Evolutionary conservation across 352 stramenopile genomes (phyloP).

Genomic region (Globisporangium spiculum): DNA sequence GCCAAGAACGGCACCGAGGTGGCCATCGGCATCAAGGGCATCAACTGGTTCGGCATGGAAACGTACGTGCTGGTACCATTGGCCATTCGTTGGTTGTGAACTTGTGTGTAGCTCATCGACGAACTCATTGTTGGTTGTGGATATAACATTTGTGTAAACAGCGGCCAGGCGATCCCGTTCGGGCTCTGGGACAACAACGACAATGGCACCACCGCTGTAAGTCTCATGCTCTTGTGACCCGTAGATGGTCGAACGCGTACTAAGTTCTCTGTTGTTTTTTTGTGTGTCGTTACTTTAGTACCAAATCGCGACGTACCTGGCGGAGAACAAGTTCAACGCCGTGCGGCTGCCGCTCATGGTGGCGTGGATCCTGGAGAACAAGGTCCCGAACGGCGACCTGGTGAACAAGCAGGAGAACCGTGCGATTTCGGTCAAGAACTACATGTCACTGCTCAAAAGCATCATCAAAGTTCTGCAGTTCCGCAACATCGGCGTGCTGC

Average conservation of each 20-base stretch:
- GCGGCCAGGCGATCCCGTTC: slow-evolving; percentile 56
- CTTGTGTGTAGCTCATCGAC: neutral
- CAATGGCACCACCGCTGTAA: slow-evolving; percentile 64
- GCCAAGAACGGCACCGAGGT: slow-evolving; percentile 55
- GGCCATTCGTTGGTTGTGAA: neutral
- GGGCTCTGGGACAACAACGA: slow-evolving; percentile 68
- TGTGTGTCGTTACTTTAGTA: slow-evolving; percentile 26
- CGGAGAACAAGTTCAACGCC: slow-evolving; percentile 75
- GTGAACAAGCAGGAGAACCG: slow-evolving; percentile 62
- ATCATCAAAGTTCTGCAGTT: slow-evolving; percentile 54
- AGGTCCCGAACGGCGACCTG: slow-evolving; percentile 35
- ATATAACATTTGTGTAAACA: slow-evolving; percentile 1
- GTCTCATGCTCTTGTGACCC: slow-evolving; percentile 6
- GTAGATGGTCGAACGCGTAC: no score
- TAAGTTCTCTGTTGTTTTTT: no score
- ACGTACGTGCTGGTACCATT: slow-evolving; percentile 26
- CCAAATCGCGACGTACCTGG: slow-evolving; percentile 66
- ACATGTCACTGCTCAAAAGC: slow-evolving; percentile 46
- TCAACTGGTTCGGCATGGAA: slow-evolving; percentile 83
- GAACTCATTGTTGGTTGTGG: neutral
- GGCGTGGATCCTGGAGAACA: slow-evolving; percentile 57
- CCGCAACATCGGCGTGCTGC: slow-evolving; percentile 52
- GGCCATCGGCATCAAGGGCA: slow-evolving; percentile 60
- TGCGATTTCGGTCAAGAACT: slow-evolving; percentile 50
- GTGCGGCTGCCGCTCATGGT: slow-evolving; percentile 69